Base-by-base conservation (phyloP, 192 early-diverging fungal species). In the Phlyctochytrium arcticum region DNA sequence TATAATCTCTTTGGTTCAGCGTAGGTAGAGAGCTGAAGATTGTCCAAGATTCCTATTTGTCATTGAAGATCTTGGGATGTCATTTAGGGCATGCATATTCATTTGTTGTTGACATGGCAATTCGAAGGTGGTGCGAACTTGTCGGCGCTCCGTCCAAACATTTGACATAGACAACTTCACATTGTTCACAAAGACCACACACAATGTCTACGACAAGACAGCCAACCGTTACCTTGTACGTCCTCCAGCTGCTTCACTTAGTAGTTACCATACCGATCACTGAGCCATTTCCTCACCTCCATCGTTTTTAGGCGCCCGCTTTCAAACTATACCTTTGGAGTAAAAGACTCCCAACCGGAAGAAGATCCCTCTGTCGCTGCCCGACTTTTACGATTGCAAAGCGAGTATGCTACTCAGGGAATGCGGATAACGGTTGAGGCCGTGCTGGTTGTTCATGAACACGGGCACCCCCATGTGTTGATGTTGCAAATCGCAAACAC, bases 391-490 rank as follows among this genome's bases (percentile, higher is more conserved):
- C 65, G 86, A 26, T 72, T 89, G 60, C 76, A 83, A 64, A 65
- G 70, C 50, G 87, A 92, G 46, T 91, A 85, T 70, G 80, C 82
- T 19, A 68, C 62, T 32, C 67, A 77, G 36, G 90, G 90, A 6
- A 84, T 86, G 78, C 74, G 90, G 51, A 58, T 72, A 19, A 86
- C 85, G 7, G 90, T 92, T 9, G 88, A 89, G 63, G 90, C 72
- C 1, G 83, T 91, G 7, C 61, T 92, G 24, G 79, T 91, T 2
- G 87, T 91, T 35, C 89, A 92, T 71, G 87, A 89, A 50, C 87
- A 90, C 65, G 82, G 80, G 50, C 88, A 89, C 72, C 90, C 90
- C 10, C 89, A 91, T 57, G 87, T 92, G 7, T 72, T 92, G 10
- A 81, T 92, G 83, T 63, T 92, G 34, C 86, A 89, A 63, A 87